Base-by-base conservation (phyloP, 140 eudicot genomes). In the Flaveria floridana region DNA sequence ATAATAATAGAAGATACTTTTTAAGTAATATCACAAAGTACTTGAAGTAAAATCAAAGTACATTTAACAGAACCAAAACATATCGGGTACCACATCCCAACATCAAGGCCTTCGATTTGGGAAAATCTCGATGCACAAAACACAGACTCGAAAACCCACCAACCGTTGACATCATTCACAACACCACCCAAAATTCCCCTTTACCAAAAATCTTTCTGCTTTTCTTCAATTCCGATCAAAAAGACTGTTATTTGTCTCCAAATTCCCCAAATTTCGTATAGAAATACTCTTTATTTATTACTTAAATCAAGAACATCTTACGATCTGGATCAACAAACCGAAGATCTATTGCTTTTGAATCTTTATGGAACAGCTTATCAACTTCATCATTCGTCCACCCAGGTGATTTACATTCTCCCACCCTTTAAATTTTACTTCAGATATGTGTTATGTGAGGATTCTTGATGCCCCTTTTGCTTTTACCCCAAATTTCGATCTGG, bases 371-470 rank as follows among this genome's bases (percentile, higher is more conserved):
- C 97, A 89, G 87, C 96, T 91, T 46, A 78, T 91, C 64, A 89
- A 86, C 96, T 91, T 91, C 89, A 89, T 91, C 66, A 91, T 91
- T 74, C 84, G 97, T 21, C 97, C 97, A 15, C 97, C 97, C 71
- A 91, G 94, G 96, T 89, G 7, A 70, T 8, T 26, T 70, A 26
- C 28, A n/a, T 72, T 41, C 48, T 34, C 10, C 70, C 52, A 2
- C 3, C 46, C 19, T 47, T 71, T 55, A 0, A 47, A 18, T 19
- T 65, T 20, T 3, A 34, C 16, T 82, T 44, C 25, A 3, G 16
- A 13, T 51, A 2, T 85, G 12, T n/a, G 18, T n/a, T 71, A 44
- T 69, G 41, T 34, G 1, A 34, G 41, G 6, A 3, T 34, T 34
- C 41, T 34, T 34, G 41, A 34, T 34, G 41, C 41, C 41, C 41